Evolutionary conservation across 1,284 basidiomycete species (phyloP).

Genomic region (Volvariella volvacea): DNA sequence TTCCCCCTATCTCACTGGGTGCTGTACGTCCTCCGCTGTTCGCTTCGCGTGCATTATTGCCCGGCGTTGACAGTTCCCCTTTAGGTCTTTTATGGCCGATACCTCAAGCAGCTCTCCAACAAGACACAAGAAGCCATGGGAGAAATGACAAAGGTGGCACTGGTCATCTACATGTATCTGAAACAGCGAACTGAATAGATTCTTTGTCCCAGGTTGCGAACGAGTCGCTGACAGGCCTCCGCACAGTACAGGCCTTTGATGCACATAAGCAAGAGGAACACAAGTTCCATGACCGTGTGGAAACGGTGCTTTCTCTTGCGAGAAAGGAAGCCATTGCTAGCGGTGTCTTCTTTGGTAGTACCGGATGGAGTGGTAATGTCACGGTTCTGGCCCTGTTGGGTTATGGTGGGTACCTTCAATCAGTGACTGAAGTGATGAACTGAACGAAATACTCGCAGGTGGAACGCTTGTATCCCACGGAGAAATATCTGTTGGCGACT

Average conservation of each 20-base stretch:
- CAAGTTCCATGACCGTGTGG: slow-evolving; percentile 65
- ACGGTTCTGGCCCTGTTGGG: slow-evolving; percentile 86
- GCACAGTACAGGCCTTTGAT: slow-evolving; percentile 93
- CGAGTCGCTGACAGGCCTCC: slow-evolving; percentile 88
- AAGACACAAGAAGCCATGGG: slow-evolving; percentile 92
- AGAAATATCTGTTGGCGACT: slow-evolving; percentile 84
- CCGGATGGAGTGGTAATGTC: slow-evolving; percentile 93
- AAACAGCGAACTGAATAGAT: neutral
- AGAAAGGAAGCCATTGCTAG: slow-evolving; percentile 87
- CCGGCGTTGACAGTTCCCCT: no score
- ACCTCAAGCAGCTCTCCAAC: slow-evolving; percentile 88
- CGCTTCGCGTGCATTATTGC: no score
- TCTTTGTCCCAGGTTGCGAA: slow-evolving; percentile 49
- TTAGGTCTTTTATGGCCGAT: slow-evolving; percentile 93
- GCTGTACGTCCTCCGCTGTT: slow-evolving; percentile 51
- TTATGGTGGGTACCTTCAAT: slow-evolving; percentile 53
- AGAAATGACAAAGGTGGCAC: slow-evolving; percentile 79
- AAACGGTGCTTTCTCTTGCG: slow-evolving; percentile 69
- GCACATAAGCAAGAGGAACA: slow-evolving; percentile 65
- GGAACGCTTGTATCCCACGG: slow-evolving; percentile 87
- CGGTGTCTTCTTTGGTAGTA: slow-evolving; percentile 90
- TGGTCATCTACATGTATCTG: neutral
- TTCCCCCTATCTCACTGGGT: slow-evolving; percentile 92
- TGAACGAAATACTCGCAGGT: slow-evolving; percentile 35
- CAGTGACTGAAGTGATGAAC: neutral